Conservation (phyloP, 352 stramenopile genomes). For the Blastocystis sp. region DNA sequence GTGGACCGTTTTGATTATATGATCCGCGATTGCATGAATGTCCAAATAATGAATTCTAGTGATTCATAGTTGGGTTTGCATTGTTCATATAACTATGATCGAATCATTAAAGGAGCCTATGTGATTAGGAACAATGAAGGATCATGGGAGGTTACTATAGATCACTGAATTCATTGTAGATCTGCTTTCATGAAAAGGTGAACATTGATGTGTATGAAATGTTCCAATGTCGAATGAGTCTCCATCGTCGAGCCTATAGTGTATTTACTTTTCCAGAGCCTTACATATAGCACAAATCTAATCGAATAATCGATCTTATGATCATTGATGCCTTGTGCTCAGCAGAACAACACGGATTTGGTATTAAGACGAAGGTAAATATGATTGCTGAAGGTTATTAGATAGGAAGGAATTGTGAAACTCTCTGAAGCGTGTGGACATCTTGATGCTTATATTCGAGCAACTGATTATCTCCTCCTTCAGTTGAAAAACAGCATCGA, state of each 20-base stretch:
- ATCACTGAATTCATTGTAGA: neutral
- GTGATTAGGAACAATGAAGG: slow-evolving; percentile 4
- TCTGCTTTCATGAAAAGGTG: slow-evolving; percentile 56
- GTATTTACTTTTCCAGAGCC: neutral
- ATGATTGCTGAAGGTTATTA: neutral
- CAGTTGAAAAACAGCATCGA: slow-evolving; percentile 26
- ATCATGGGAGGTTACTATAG: neutral
- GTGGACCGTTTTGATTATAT: slow-evolving; percentile 62
- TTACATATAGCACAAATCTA: slow-evolving; percentile 28
- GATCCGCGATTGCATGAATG: slow-evolving; percentile 53
- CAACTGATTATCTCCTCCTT: slow-evolving; percentile 51
- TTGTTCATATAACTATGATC: slow-evolving; percentile 58
- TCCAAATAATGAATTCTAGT: neutral
- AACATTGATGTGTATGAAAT: slow-evolving; percentile 53
- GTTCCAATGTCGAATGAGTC: slow-evolving; percentile 52
- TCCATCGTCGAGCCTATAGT: slow-evolving; percentile 29
- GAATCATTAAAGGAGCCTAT: slow-evolving; percentile 16
- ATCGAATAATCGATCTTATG: slow-evolving; percentile 53
- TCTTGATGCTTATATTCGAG: slow-evolving; percentile 42
- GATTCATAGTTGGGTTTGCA: neutral
- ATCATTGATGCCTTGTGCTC: slow-evolving; percentile 38
- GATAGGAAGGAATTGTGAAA: slow-evolving; percentile 15
- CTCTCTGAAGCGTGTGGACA: neutral
- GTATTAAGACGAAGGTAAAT: slow-evolving; percentile 4
- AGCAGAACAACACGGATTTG: slow-evolving; percentile 30